Conservation (phyloP, 495 filamentous ascomycete genomes). For the Aspergillus sclerotiicarbonarius region DNA sequence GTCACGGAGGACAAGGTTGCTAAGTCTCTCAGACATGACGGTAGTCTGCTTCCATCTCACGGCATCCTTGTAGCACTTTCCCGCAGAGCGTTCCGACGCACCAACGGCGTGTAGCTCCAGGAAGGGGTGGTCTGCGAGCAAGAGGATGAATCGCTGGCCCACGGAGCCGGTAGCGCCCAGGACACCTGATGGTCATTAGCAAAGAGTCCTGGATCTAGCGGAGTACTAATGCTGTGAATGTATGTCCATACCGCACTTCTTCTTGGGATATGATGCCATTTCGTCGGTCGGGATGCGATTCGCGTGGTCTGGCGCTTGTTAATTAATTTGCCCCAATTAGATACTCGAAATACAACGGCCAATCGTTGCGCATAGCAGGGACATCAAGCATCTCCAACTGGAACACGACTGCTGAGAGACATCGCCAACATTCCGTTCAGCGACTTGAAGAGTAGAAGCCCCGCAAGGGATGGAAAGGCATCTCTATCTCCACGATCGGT, state of each 20-base stretch:
- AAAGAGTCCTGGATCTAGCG: not conserved
- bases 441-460: not conserved
- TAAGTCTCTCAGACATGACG: conserved; percentile 65
- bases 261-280: conserved; percentile 41
- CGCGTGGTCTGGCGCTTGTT: not conserved
- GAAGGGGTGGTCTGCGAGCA: conserved; percentile 75
- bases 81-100: conserved; percentile 73
- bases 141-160: conserved; percentile 80
- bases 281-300: conserved; percentile 13
- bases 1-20: conserved; percentile 68
- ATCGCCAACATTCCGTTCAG: not conserved
- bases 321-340: not conserved
- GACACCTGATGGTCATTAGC: conserved; percentile 36
- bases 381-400: not conserved
- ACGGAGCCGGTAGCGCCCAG: conserved; percentile 65
- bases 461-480: not conserved
- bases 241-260: conserved; percentile 46
- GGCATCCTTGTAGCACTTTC: conserved; percentile 81
- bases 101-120: conserved; percentile 74
- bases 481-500: not conserved
- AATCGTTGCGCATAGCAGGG: not conserved
- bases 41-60: conserved; percentile 80
- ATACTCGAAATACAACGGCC: not conserved
- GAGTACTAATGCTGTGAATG: not conserved
- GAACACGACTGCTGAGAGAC: not conserved